Evolutionary conservation across 2,329 filamentous ascomycete species (phyloP).

Genomic region (Aspergillus sp.): DNA sequence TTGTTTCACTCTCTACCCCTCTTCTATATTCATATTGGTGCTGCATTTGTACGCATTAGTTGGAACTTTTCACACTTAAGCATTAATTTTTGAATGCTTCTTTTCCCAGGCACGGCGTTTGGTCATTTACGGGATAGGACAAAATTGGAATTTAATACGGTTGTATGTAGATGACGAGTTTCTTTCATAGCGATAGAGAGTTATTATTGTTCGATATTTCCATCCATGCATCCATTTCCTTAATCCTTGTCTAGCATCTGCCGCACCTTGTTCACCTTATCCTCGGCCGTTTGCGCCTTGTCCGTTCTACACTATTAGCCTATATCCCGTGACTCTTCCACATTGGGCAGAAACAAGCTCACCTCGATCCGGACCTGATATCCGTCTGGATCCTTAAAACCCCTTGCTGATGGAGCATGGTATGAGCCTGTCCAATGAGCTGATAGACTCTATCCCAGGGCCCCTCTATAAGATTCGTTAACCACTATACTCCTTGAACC

Average conservation of each 20-base stretch:
- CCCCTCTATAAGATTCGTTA: constrained; percentile 55
- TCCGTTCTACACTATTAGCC: constrained; percentile 54
- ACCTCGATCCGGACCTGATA: constrained; percentile 76
- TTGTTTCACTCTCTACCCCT: not conserved
- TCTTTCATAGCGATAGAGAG: not conserved
- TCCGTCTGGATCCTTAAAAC: constrained; percentile 77
- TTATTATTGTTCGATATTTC: no score
- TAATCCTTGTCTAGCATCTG: constrained; percentile 34
- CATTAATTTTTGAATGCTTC: no score
- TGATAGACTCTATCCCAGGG: constrained; percentile 82
- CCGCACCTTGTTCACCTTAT: constrained; percentile 63
- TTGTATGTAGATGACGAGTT: not conserved
- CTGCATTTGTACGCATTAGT: not conserved
- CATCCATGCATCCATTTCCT: not conserved
- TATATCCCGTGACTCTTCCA: not conserved
- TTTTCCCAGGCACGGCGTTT: not conserved
- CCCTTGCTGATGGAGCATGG: constrained; percentile 66
- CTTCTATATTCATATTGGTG: not conserved
- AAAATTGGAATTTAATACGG: not conserved
- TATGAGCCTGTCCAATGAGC: constrained; percentile 78
- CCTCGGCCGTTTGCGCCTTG: constrained; percentile 70
- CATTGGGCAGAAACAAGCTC: constrained; percentile 18
- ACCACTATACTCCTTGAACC: not conserved
- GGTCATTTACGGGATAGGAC: not conserved
- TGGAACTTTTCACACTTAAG: no score